Percentiles rank a stretch among this genome's conserved stretches.
phyloP scores from a whole-genome alignment of 1,284 basidiomycete genomes.

The Cryptococcus floricola region DNA sequence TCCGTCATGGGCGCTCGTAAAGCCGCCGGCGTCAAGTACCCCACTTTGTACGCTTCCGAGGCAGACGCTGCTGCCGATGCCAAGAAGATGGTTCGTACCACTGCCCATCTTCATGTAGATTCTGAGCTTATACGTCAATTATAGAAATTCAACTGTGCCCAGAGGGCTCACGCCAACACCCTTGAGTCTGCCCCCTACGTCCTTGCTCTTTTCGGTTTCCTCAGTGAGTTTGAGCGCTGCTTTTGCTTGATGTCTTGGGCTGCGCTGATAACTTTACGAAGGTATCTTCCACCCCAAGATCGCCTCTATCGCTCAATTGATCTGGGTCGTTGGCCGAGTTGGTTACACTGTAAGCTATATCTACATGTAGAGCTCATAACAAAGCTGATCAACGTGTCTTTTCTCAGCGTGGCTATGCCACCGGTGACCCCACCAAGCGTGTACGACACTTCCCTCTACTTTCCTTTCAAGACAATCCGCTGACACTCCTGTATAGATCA shows the following conservation, averaged over 20 bases:
- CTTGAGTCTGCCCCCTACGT: conserved; percentile 36
- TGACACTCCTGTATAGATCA: not conserved
- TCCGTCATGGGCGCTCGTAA: conserved; percentile 27
- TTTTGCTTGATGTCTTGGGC: not conserved
- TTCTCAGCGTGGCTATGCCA: conserved; percentile 26
- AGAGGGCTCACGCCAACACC: conserved; percentile 44
- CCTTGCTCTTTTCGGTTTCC: conserved; percentile 25
- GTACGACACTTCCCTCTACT: conserved; percentile 4
- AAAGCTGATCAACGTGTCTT: not conserved
- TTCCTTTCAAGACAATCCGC: not conserved
- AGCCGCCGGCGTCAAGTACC: conserved; percentile 34
- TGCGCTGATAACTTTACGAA: conserved; percentile 4
- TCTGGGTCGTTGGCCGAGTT: conserved; percentile 29
- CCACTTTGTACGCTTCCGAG: conserved; percentile 37
- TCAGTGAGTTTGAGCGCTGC: conserved; percentile 20
- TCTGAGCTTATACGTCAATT: not conserved
- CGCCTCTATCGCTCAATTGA: conserved; percentile 19
- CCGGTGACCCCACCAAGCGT: conserved; percentile 19
- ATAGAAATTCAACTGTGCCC: conserved; percentile 38
- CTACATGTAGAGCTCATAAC: not conserved
- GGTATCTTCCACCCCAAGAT: conserved; percentile 37
- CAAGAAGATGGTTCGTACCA: conserved; percentile 30
- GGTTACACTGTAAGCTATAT: conserved; percentile 32
- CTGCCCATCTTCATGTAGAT: not conserved
- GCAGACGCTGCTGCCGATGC: conserved; percentile 37